A percentile compares a stretch with the other conserved stretches of the same genome.
Conservation (phyloP, 805 yeast species). For the Spathaspora boniae region DNA sequence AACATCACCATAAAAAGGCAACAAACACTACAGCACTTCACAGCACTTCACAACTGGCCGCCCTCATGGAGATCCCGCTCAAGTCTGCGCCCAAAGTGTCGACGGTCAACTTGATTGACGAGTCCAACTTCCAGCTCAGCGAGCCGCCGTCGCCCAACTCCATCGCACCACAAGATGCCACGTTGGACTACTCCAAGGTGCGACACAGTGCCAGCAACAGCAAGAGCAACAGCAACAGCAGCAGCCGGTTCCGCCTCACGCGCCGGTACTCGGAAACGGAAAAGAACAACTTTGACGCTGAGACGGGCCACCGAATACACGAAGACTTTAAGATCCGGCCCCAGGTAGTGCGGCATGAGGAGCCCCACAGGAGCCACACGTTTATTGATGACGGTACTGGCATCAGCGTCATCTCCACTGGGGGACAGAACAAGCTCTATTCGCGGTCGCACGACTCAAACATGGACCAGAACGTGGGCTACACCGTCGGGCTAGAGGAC, state of each 20-base stretch:
- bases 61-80: conserved; percentile 40
- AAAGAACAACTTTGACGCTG: conserved; percentile 52
- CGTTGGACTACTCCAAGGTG: conserved; percentile 3
- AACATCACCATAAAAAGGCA: too few relatives aligned
- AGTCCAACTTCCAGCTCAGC: conserved; percentile 15
- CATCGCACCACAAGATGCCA: not conserved
- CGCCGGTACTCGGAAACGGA: conserved; percentile 67
- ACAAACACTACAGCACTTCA: too few relatives aligned
- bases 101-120: conserved; percentile 25
- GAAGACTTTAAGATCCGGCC: conserved; percentile 55
- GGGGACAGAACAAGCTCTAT: conserved; percentile 21
- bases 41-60: too few relatives aligned
- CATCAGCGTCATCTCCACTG: conserved; percentile 1
- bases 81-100: conserved; percentile 40
- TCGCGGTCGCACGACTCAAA: conserved; percentile 28
- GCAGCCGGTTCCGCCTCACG: conserved; percentile 22
- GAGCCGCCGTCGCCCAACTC: conserved; percentile 2
- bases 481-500: conserved; percentile 56
- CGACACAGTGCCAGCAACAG: conserved; percentile 3
- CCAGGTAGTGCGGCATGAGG: conserved; percentile 16
- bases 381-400: too few relatives aligned
- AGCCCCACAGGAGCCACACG: conserved; percentile 5
- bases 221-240: not conserved
- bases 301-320: conserved; percentile 51
- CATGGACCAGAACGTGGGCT: conserved; percentile 11